A percentile compares a stretch with the other conserved stretches of the same genome.
These are phyloP conservation scores for Leishmania turanica DNA, from an alignment of 208 protist genomes.

Conservation along the genomic window DNA sequence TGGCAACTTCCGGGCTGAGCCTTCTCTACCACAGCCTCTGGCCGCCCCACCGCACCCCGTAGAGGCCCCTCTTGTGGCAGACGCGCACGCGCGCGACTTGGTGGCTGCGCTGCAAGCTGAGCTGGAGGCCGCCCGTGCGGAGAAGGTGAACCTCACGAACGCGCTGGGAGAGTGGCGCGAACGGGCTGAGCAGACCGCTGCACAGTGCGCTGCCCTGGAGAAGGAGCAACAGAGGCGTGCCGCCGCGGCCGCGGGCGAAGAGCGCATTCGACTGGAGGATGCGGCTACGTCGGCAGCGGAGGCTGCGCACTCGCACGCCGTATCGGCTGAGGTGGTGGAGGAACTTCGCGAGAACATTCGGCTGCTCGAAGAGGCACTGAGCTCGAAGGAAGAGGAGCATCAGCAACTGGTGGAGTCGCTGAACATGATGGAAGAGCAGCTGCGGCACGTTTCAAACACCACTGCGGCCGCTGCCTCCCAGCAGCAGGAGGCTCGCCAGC, in stretches of 20 bases:
- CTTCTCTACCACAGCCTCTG: neutral
- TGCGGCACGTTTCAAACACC: slow-evolving; percentile 29
- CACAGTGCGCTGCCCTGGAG: slow-evolving; percentile 12
- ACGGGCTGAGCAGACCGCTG: slow-evolving; percentile 29
- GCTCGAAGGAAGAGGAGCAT: slow-evolving; percentile 70
- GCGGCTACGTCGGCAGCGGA: neutral
- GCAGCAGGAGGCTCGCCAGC: slow-evolving; percentile 1
- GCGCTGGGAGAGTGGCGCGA: slow-evolving; percentile 19
- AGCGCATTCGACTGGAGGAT: slow-evolving; percentile 8
- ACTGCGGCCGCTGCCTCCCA: slow-evolving; percentile 16
- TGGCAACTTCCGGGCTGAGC: neutral
- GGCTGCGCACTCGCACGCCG: neutral
- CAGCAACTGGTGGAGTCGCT: slow-evolving; percentile 58
- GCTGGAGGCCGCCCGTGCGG: slow-evolving; percentile 15
- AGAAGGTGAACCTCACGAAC: neutral
- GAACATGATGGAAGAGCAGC: slow-evolving; percentile 73
- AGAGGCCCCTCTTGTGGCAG: neutral
- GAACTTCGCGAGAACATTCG: slow-evolving; percentile 47
- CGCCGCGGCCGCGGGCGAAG: neutral
- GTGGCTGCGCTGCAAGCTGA: slow-evolving; percentile 24
- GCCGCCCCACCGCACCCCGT: neutral
- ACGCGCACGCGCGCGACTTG: neutral
- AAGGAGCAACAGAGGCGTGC: slow-evolving; percentile 5
- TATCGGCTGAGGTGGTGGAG: slow-evolving; percentile 18
- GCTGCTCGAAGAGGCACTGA: slow-evolving; percentile 68